Base-by-base conservation (phyloP, 192 early-diverging fungal genomes). In the Geranomyces michiganensis region DNA sequence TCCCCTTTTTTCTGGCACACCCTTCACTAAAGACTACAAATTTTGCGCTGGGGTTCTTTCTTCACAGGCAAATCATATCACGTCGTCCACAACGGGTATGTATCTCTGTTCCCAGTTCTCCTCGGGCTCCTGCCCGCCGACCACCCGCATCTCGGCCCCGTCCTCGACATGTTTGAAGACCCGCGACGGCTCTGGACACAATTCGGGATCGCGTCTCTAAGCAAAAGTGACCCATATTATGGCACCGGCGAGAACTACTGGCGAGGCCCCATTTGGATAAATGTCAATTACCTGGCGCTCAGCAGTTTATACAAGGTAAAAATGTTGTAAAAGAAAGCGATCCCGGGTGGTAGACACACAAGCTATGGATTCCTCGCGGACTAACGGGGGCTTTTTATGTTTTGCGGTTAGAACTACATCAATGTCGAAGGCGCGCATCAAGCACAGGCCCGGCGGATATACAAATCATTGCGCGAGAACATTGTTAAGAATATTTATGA, bases 241-340 rank as follows among this genome's bases (percentile, higher is more conserved):
- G 89, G 88, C 1, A 89, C 88, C 3, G 92, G 87, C 65, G 96
- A 98, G 77, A 91, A 94, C 75, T 98, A 98, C 77, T 98, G 94
- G 96, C 84, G 91, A 62, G 96, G 94, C 1, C 92, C 93, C 0
- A 87, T 96, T 32, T 98, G 96, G 96, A 86, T 95, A 62, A 95
- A 96, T 66, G 80, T 93, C 61, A 94, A 96, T 76, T 98, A 96
- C 73, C 76, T 98, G 22, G 84, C 88, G 0, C 71, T 96, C 27
- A 81, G 86, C 30, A 83, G 89, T 36, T 76, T 98, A 65, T 79
- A 90, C 67, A 85, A 83, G 47, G 89, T 89, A 81, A 70, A 7
- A 41, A 41, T 41, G 36, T 3, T 10, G 36, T 7, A 3, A 41
- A 26, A 53, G 17, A 26, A 53, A 17, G 17, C 26, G 51, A 26